Percentiles rank a stretch among this genome's conserved stretches.
These are phyloP conservation scores for Botrytis porri DNA, from an alignment of 2,329 filamentous ascomycete genomes.

Conservation along the genomic window DNA sequence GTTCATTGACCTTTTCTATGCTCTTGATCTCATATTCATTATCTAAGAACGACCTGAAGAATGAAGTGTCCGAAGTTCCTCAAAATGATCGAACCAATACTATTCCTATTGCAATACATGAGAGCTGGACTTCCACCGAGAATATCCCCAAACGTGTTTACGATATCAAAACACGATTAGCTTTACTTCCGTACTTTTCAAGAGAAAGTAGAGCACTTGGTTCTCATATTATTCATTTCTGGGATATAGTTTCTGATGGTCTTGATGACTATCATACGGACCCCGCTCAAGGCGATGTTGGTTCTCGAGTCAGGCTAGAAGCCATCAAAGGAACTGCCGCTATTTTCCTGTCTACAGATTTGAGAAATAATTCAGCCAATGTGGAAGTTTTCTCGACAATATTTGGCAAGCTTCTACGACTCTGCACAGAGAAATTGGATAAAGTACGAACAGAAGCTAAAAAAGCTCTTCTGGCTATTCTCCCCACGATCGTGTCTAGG, in stretches of 20 bases:
- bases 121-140: constrained; percentile 46
- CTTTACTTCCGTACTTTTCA: constrained; percentile 54
- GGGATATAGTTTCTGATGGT: constrained; percentile 48
- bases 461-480: constrained; percentile 44
- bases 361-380: constrained; percentile 21
- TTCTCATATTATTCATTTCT: constrained; percentile 22
- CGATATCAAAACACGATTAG: constrained; percentile 51
- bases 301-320: constrained; percentile 78
- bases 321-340: constrained; percentile 68
- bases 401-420: constrained; percentile 49
- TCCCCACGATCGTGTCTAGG: constrained; percentile 34
- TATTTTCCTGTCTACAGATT: constrained; percentile 32
- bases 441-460: constrained; percentile 72
- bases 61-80: neutral
- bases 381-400: constrained; percentile 18
- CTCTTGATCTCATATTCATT: constrained; percentile 36
- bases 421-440: constrained; percentile 87
- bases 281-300: constrained; percentile 78
- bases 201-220: constrained; percentile 42
- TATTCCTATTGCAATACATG: constrained; percentile 45
- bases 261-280: constrained; percentile 91
- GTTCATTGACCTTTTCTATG: constrained; percentile 48
- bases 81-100: constrained; percentile 15
- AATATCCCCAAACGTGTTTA: constrained; percentile 39
- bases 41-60: constrained; percentile 4